Evolutionary conservation across 208 protist genomes (phyloP).

Genomic region (Acanthamoeba royreba): DNA sequence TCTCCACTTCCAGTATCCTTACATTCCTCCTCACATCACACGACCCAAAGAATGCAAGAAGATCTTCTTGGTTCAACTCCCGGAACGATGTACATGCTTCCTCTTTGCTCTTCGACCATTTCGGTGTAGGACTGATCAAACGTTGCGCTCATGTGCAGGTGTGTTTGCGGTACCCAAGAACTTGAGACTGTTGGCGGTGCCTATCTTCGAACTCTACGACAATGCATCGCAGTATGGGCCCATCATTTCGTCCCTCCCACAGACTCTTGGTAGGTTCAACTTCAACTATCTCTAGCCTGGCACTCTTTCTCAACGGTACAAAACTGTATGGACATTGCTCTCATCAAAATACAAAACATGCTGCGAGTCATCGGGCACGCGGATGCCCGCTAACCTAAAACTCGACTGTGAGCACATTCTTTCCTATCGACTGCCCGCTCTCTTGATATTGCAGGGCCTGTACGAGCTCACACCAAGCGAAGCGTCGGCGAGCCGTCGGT

Average conservation of each 20-base stretch:
- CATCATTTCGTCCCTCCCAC: slow-evolving; percentile 62
- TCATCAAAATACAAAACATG: too few relatives aligned
- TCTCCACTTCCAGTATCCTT: slow-evolving; percentile 78
- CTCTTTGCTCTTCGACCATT: neutral
- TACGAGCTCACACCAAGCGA: neutral
- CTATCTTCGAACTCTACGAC: slow-evolving; percentile 76
- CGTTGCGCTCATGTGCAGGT: slow-evolving; percentile 42
- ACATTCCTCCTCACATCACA: slow-evolving; percentile 75
- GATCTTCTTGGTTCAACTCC: slow-evolving; percentile 69
- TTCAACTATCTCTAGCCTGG: slow-evolving; percentile 66
- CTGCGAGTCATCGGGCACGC: too few relatives aligned
- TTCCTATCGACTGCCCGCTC: neutral
- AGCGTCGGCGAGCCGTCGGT: neutral
- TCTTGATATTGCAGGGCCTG: neutral
- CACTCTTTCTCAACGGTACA: too few relatives aligned
- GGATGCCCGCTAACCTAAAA: too few relatives aligned
- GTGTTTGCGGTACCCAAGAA: slow-evolving; percentile 73
- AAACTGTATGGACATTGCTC: too few relatives aligned
- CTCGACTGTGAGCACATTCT: neutral
- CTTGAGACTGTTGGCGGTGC: slow-evolving; percentile 69
- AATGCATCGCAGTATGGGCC: slow-evolving; percentile 65
- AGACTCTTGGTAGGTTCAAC: slow-evolving; percentile 60
- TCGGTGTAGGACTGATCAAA: too few relatives aligned
- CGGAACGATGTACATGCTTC: slow-evolving; percentile 60
- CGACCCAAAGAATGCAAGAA: slow-evolving; percentile 77